A percentile compares a stretch with the other conserved stretches of the same genome.
Evolutionary conservation across 2,329 filamentous ascomycete genomes (phyloP).

Genomic region (Daldinia sp.): DNA sequence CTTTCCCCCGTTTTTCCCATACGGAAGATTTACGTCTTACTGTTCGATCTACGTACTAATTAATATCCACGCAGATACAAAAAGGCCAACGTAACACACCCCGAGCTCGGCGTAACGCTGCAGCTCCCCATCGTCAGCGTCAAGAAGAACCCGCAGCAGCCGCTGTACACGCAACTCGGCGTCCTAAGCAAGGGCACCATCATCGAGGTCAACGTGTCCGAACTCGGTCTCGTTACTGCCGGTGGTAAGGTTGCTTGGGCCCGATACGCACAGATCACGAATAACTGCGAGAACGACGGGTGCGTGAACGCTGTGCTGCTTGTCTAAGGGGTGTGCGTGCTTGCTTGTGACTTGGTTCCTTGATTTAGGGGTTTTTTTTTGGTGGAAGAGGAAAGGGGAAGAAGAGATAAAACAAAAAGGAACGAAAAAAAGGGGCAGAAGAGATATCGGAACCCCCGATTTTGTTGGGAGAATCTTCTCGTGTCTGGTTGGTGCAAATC

Average conservation of each 20-base stretch:
- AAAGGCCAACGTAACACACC: conserved; percentile 78
- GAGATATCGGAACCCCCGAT: not conserved
- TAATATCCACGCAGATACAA: conserved; percentile 65
- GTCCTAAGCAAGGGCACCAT: conserved; percentile 86
- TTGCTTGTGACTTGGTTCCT: too few relatives aligned
- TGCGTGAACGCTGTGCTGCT: conserved; percentile 54
- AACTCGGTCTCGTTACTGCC: conserved; percentile 89
- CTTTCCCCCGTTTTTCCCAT: not conserved
- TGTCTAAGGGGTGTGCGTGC: conserved; percentile 27
- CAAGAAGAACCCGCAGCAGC: conserved; percentile 80
- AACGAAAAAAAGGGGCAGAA: not conserved
- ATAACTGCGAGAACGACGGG: conserved; percentile 57
- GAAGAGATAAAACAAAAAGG: not conserved
- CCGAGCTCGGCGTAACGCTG: conserved; percentile 85
- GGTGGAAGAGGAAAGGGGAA: not conserved
- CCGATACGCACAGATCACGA: conserved; percentile 49
- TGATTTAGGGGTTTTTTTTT: too few relatives aligned
- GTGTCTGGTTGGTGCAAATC: not conserved
- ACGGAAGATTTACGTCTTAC: too few relatives aligned
- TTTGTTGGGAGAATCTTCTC: not conserved
- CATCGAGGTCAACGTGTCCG: conserved; percentile 87
- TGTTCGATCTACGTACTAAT: too few relatives aligned
- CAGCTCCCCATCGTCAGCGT: conserved; percentile 80
- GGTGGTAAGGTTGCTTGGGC: conserved; percentile 95
- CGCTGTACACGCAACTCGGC: conserved; percentile 90